Conservation (phyloP, 148 eudicot genomes). For the Polygonum aviculare region DNA sequence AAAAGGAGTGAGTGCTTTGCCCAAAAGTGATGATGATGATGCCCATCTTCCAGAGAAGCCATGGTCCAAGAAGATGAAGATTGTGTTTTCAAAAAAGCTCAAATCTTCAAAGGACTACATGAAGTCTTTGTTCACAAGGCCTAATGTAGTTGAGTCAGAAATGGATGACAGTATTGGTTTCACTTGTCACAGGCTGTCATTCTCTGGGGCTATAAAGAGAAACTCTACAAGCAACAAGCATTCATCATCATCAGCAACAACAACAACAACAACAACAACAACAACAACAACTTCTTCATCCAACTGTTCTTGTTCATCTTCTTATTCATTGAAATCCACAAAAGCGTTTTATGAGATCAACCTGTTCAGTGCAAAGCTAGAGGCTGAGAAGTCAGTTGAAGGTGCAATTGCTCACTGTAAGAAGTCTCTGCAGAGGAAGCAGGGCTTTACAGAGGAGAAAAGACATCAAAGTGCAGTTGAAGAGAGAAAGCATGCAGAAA, state of each 20-base stretch:
- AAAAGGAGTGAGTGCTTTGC: slow-evolving; percentile 27
- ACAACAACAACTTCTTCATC: slow-evolving; percentile 31
- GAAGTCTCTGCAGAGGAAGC: slow-evolving; percentile 39
- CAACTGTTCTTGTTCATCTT: slow-evolving; percentile 27
- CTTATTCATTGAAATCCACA: slow-evolving; percentile 34
- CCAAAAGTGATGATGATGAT: slow-evolving; percentile 6
- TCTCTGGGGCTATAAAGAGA: slow-evolving; percentile 52
- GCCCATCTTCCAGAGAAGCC: slow-evolving; percentile 25
- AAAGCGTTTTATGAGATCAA: slow-evolving; percentile 38
- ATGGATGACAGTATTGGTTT: slow-evolving; percentile 14
- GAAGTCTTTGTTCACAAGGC: slow-evolving; percentile 45
- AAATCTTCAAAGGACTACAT: slow-evolving; percentile 47
- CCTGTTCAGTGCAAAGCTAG: slow-evolving; percentile 33
- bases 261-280: slow-evolving; percentile 29
- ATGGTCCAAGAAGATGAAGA: slow-evolving; percentile 51
- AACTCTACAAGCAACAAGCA: slow-evolving; percentile 29
- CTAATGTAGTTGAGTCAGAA: slow-evolving; percentile 14
- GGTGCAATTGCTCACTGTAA: slow-evolving; percentile 81
- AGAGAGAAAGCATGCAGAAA: not conserved
- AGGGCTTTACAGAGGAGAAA: slow-evolving; percentile 16
- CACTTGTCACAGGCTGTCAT: slow-evolving; percentile 45
- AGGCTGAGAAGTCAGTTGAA: slow-evolving; percentile 58
- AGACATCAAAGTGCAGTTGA: slow-evolving; percentile 18
- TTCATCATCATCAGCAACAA: slow-evolving; percentile 30
- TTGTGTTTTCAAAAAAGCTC: slow-evolving; percentile 41